phyloP scores from a whole-genome alignment of 1,284 basidiomycete genomes.

The Tausonia pullulans region DNA sequence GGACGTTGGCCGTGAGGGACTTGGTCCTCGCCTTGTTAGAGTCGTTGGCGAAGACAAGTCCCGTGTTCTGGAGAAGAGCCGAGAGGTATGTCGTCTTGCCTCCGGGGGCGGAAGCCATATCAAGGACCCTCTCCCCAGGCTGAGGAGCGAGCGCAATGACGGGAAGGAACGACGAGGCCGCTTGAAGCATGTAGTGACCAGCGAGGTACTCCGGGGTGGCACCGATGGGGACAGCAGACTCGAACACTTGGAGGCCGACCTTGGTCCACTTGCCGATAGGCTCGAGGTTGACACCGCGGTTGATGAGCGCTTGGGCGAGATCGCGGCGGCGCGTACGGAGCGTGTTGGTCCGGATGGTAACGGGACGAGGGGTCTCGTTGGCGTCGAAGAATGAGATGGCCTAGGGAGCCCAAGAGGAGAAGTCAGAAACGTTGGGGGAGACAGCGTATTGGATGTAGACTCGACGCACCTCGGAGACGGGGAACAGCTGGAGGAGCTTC shows the following conservation, averaged over 20 bases:
- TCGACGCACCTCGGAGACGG: conserved; percentile 66
- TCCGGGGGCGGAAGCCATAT: conserved; percentile 98
- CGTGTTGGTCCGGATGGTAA: conserved; percentile 97
- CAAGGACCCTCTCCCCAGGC: conserved; percentile 85
- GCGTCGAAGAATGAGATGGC: conserved; percentile 98
- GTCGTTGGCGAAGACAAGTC: conserved; percentile 96
- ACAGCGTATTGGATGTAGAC: background rate
- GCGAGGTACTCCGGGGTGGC: conserved; percentile 98
- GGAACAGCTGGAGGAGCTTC: conserved; percentile 89
- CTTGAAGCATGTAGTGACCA: conserved; percentile 99
- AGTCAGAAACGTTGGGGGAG: background rate
- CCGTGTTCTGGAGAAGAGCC: conserved; percentile 94
- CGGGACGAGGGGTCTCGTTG: conserved; percentile 90
- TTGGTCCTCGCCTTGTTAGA: conserved; percentile 91
- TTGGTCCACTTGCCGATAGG: conserved; percentile 99
- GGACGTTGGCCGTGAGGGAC: conserved; percentile 90
- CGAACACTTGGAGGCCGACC: conserved; percentile 95
- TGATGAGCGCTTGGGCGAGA: conserved; percentile 86
- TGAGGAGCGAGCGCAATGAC: conserved; percentile 91
- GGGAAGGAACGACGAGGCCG: conserved; percentile 97
- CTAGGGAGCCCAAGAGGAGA: conserved; percentile 36
- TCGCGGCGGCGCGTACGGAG: conserved; percentile 86
- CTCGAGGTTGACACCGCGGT: conserved; percentile 91
- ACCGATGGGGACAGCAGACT: conserved; percentile 90
- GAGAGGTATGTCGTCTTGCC: conserved; percentile 96